Percentiles rank a stretch among this genome's conserved stretches.
These are phyloP conservation scores for Babesia bovis DNA, from an alignment of 169 alveolate species.

Conservation along the genomic window DNA sequence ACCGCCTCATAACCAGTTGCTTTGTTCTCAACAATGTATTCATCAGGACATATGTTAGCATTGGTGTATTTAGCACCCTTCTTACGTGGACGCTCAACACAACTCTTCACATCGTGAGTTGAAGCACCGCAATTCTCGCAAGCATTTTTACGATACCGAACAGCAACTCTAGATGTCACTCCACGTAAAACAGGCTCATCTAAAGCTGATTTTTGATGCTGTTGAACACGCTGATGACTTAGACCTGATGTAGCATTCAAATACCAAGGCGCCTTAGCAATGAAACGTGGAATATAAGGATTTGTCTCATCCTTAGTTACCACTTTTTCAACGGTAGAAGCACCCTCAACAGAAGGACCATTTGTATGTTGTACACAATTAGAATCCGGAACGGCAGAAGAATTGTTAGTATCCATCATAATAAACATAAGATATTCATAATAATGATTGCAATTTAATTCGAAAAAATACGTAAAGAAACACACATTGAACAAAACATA, in stretches of 20 bases:
- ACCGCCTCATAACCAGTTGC: constrained; percentile 92
- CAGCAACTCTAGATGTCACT: constrained; percentile 48
- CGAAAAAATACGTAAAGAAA: no score
- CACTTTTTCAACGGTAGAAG: constrained; percentile 69
- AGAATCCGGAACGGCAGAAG: not conserved
- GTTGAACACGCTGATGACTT: constrained; percentile 76
- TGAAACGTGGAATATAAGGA: constrained; percentile 86
- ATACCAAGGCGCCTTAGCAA: constrained; percentile 88
- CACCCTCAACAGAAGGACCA: not conserved
- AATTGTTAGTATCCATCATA: not conserved
- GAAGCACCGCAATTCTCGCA: constrained; percentile 99
- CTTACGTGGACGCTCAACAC: constrained; percentile 96
- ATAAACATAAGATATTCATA: no score
- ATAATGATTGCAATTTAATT: no score
- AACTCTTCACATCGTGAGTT: constrained; percentile 95
- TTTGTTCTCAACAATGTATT: constrained; percentile 77
- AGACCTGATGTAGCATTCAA: constrained; percentile 49
- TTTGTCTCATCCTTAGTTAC: constrained; percentile 69
- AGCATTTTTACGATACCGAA: constrained; percentile 93
- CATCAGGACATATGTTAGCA: constrained; percentile 90
- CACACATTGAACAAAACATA: no score
- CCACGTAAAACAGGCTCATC: constrained; percentile 67
- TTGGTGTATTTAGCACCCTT: constrained; percentile 93
- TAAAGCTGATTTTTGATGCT: constrained; percentile 56
- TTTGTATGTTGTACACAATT: not conserved